Evolutionary conservation across 257 asterid genomes (phyloP).

Genomic region (Penstemon davidsonii): DNA sequence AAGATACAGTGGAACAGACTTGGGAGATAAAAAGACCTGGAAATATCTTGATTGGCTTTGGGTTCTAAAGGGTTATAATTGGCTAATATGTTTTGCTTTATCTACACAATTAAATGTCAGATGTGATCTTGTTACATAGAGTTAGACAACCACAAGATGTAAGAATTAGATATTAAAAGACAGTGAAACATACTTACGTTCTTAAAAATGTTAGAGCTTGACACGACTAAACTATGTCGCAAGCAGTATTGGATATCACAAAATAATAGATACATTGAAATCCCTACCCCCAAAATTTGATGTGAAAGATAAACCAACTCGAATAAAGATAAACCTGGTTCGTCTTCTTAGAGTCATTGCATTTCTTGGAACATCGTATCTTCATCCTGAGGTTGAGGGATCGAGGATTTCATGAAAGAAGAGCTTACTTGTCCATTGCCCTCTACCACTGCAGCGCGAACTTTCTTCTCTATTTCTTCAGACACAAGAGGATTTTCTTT

Average conservation of each 20-base stretch:
- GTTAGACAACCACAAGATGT: no score
- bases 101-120: no score
- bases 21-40: no score
- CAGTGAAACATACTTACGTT: no score
- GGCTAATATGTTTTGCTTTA: no score
- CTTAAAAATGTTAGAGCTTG: no score
- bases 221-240: no score
- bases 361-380: conserved; percentile 44
- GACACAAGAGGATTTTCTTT: conserved; percentile 70
- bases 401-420: conserved; percentile 37
- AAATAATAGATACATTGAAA: not conserved
- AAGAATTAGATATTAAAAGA: no score
- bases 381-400: conserved; percentile 52
- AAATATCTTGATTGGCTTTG: no score
- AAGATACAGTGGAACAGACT: no score
- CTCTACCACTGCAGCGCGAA: conserved; percentile 60
- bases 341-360: conserved; percentile 28
- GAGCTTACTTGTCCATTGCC: conserved; percentile 51
- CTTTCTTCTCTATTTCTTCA: conserved; percentile 92
- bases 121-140: no score
- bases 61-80: no score
- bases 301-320: conserved; percentile 14
- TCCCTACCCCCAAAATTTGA: conserved; percentile 9
- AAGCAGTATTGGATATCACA: not conserved
- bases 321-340: conserved; percentile 13